Percentiles rank a stretch among this genome's conserved stretches.
These are phyloP conservation scores for Cercospora berteroae DNA, from an alignment of 2,329 filamentous ascomycete species.

Conservation along the genomic window DNA sequence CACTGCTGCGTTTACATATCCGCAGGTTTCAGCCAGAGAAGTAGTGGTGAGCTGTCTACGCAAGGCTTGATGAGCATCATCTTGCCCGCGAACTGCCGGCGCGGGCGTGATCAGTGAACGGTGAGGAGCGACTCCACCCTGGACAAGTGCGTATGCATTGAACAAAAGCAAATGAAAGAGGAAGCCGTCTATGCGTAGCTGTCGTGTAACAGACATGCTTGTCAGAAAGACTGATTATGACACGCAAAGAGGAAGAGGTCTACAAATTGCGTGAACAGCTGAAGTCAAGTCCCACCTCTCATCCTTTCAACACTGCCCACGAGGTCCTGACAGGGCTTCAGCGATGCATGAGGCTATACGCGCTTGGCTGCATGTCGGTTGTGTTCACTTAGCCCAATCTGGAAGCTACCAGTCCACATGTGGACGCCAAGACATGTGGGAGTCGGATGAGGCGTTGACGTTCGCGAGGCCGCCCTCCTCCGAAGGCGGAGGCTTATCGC, in stretches of 20 bases:
- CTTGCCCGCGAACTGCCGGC: neutral
- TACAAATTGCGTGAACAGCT: neutral
- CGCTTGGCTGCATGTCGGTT: slow-evolving; percentile 4
- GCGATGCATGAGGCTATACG: neutral
- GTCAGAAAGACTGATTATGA: neutral
- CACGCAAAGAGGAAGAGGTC: neutral
- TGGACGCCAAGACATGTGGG: slow-evolving; percentile 1
- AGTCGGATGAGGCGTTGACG: neutral
- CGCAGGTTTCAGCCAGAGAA: neutral
- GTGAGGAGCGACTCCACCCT: neutral
- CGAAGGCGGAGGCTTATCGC: neutral
- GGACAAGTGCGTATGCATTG: neutral
- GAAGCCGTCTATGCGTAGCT: neutral
- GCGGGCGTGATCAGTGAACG: slow-evolving; percentile 4
- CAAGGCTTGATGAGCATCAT: neutral
- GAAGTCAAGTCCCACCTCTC: neutral
- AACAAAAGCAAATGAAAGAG: neutral
- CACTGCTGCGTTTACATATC: slow-evolving; percentile 2
- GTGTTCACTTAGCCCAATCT: neutral
- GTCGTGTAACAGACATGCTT: neutral
- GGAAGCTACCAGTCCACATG: neutral
- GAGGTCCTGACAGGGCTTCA: neutral
- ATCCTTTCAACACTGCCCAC: neutral
- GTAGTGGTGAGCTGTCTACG: neutral
- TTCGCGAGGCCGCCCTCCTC: neutral